Evolutionary conservation across 1,139 yeast genomes (phyloP).

Genomic region (Geotrichum europaeum): DNA sequence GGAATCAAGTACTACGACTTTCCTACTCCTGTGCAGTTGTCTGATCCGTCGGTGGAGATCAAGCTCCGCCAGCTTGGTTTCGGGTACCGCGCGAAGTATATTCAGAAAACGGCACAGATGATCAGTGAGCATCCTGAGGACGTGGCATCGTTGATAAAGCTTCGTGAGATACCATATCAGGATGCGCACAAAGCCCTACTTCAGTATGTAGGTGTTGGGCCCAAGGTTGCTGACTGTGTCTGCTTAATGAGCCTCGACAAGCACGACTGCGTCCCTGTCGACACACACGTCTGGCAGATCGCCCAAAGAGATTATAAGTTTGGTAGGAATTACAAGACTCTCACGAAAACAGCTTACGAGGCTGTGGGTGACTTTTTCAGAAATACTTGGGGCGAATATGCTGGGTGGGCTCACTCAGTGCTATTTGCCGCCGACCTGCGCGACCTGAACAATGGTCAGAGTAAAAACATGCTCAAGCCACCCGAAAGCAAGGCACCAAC

Average conservation of each 20-base stretch:
- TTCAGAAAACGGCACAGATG: conserved; percentile 64
- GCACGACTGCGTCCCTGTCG: conserved; percentile 88
- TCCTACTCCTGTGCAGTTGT: conserved; percentile 55
- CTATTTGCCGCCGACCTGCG: conserved; percentile 77
- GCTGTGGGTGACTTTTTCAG: conserved; percentile 58
- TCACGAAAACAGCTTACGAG: conserved; percentile 55
- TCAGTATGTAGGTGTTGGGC: conserved; percentile 85
- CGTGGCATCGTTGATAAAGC: conserved; percentile 13
- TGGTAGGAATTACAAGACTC: conserved; percentile 40
- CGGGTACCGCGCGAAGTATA: conserved; percentile 90
- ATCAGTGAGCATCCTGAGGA: conserved; percentile 34
- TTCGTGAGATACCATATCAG: conserved; percentile 46
- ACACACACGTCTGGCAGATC: conserved; percentile 92
- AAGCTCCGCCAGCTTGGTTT: conserved; percentile 59
- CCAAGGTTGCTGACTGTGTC: conserved; percentile 95
- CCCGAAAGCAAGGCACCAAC: not conserved
- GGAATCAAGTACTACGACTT: conserved; percentile 63
- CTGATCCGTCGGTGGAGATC: conserved; percentile 40
- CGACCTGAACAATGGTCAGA: conserved; percentile 52
- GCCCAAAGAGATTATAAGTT: conserved; percentile 76
- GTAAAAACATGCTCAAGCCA: not conserved
- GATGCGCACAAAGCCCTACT: conserved; percentile 61
- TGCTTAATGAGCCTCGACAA: conserved; percentile 88
- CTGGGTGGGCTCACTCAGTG: conserved; percentile 98
- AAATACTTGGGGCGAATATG: conserved; percentile 77